Conservation (phyloP, 305 asterid genomes). For the Lippia alba region DNA sequence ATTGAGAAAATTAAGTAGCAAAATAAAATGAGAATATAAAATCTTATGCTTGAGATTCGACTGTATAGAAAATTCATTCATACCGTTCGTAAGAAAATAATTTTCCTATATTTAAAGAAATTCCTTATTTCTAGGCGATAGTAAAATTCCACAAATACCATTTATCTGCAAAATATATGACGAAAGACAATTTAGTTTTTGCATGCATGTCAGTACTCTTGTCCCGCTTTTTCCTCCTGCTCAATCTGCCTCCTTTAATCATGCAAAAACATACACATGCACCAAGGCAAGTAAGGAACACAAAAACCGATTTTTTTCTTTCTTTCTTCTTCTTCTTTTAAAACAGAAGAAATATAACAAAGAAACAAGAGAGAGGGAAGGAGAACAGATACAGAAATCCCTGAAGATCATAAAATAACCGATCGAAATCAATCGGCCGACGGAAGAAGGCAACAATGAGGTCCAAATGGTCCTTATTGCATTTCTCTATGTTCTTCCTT, state of each 20-base stretch:
- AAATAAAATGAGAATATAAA: too few species aligned
- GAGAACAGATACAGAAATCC: neutral
- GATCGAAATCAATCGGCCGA: constrained; percentile 18
- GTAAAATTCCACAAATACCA: neutral
- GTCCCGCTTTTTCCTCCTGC: constrained; percentile 46
- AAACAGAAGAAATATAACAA: neutral
- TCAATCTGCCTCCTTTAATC: constrained; percentile 28
- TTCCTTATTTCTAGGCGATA: too few species aligned
- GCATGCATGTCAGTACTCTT: constrained; percentile 38
- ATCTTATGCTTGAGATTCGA: too few species aligned
- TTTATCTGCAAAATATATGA: neutral
- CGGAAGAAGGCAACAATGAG: constrained; percentile 49
- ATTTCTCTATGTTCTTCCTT: constrained; percentile 52
- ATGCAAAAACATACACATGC: neutral
- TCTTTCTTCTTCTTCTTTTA: neutral
- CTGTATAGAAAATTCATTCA: too few species aligned
- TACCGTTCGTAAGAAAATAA: too few species aligned
- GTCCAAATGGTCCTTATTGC: constrained; percentile 40
- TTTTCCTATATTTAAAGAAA: too few species aligned
- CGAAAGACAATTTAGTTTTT: neutral
- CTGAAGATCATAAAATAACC: neutral
- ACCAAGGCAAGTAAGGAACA: constrained; percentile 11
- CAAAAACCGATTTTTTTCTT: neutral
- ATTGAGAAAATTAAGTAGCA: too few species aligned
- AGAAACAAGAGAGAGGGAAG: constrained; percentile 6